Base-by-base conservation (phyloP, 768 basidiomycete species). In the Tubosaeta brunneosetosa region DNA sequence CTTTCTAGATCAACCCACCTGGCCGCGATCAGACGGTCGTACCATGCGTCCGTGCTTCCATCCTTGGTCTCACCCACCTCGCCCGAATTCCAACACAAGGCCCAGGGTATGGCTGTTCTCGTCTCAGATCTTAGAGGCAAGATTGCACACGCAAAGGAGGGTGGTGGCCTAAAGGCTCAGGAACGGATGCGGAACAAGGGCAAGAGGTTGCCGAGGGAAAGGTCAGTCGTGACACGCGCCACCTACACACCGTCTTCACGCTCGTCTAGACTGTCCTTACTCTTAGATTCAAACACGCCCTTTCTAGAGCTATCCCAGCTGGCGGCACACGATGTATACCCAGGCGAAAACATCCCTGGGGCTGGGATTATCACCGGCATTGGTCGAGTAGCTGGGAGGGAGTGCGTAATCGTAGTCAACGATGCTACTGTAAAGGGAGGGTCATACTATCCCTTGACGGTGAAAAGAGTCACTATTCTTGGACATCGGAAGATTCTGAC, bases 401-500 rank as follows among this genome's bases (percentile, higher is more conserved):
- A 94, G 68, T 94, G 91, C 62, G 83, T 97, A 57, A 70, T 97
- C 5, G 85, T 95, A 5, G 88, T 91, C n/a, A 97, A 97, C 67
- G 94, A 97, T 65, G 86, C 93, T 31, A 93, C 91, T 7, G 91
- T 93, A 26, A 94, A 94, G 67, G 93, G 93, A 13, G 93, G 93
- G 8, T 89, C 89, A 1, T 95, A 95, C 68, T 91, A 92, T 64
- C 93, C 91, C 19, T 69, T 94, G 46, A 93, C 91, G 14, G 90
- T 83, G 55, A 52, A 76, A 33, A 14, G 22, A 4, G n/a, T 22
- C 40, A 7, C 37, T 38, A 3, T 17, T n/a, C 41, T 44, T 22
- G 17, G 4, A 19, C n/a, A 6, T 32, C n/a, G 10, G 6, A 16
- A 26, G 14, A 3, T 16, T 29, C 33, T 52, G 40, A 64, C 32